Conservation (phyloP, 2,329 filamentous ascomycete species). For the Orbilia ellipsospora region DNA sequence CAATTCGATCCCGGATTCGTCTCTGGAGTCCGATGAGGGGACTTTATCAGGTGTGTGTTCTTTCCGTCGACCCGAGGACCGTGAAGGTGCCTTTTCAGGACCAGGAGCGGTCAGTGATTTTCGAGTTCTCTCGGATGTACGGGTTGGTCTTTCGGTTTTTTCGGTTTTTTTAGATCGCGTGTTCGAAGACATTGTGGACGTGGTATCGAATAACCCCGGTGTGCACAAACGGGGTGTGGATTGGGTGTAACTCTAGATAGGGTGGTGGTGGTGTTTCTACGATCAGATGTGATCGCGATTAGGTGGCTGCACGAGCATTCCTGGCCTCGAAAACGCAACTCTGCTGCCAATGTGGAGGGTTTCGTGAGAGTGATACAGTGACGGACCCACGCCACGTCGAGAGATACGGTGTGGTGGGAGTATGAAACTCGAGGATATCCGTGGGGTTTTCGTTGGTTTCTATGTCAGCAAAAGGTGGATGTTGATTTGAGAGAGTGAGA, state of each 20-base stretch:
- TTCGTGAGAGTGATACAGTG: neutral
- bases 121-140: conserved; percentile 55
- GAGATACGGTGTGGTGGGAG: neutral
- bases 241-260: neutral
- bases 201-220: neutral
- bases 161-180: conserved; percentile 53
- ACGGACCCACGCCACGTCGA: conserved; percentile 19
- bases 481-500: neutral
- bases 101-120: conserved; percentile 38
- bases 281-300: conserved; percentile 55
- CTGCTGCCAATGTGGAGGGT: conserved; percentile 1
- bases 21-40: conserved; percentile 46
- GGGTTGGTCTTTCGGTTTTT: conserved; percentile 48
- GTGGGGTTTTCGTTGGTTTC: too few species aligned
- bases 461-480: neutral
- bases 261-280: conserved; percentile 25
- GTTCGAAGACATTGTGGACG: conserved; percentile 46
- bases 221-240: conserved; percentile 1
- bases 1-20: conserved; percentile 45
- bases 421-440: neutral
- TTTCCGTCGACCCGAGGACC: conserved; percentile 45
- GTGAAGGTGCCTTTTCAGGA: conserved; percentile 45
- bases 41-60: conserved; percentile 44
- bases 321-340: conserved; percentile 34
- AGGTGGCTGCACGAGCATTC: conserved; percentile 55